These are phyloP conservation scores for Blastocystis sp. DNA, from an alignment of 352 stramenopile genomes.

Conservation along the genomic window DNA sequence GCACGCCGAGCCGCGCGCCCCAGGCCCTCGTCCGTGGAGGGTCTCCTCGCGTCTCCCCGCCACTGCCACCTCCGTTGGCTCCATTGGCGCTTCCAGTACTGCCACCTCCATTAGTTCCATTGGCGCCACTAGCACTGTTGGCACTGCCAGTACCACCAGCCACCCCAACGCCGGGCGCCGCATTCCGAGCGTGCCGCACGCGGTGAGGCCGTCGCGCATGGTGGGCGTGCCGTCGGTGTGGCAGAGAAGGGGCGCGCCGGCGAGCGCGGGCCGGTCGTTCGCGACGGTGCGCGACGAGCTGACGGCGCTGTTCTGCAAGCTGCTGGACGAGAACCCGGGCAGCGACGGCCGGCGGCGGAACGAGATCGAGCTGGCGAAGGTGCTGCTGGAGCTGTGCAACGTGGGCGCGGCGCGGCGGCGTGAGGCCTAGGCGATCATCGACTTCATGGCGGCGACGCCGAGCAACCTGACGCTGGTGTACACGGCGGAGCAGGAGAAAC, in stretches of 20 bases:
- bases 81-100: too few relatives aligned
- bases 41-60: too few relatives aligned
- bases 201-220: neutral
- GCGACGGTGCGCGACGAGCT: slow-evolving; percentile 15
- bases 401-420: neutral
- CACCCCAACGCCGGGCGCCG: neutral
- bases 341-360: neutral
- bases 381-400: slow-evolving; percentile 53
- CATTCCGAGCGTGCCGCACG: neutral
- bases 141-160: neutral
- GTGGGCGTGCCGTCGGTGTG: neutral
- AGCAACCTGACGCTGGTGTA: neutral
- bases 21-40: neutral
- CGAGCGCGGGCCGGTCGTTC: neutral
- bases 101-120: too few relatives aligned
- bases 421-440: slow-evolving; percentile 20
- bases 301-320: neutral
- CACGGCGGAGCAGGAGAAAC: neutral
- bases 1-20: too few relatives aligned
- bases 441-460: slow-evolving; percentile 12
- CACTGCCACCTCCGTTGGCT: neutral
- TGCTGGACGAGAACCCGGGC: neutral
- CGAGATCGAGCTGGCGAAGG: slow-evolving; percentile 24
- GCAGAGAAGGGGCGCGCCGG: neutral
- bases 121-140: too few relatives aligned